Conservation (phyloP, 768 basidiomycete genomes). For the Paxillus rubicundulus region DNA sequence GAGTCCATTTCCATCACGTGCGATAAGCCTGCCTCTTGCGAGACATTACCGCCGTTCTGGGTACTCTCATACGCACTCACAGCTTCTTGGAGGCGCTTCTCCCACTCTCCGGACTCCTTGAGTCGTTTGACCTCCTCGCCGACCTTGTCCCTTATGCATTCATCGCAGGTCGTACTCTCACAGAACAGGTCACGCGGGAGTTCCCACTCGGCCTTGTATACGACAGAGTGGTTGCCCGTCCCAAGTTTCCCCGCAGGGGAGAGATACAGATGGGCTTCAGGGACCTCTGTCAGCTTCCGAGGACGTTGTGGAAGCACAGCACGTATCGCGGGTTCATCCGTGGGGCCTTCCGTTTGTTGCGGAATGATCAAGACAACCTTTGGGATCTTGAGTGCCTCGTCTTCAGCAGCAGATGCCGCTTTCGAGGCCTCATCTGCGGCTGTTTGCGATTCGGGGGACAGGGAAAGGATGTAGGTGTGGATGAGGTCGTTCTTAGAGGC, state of each 20-base stretch:
- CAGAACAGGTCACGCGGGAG: conserved; percentile 43
- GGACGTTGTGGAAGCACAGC: conserved; percentile 28
- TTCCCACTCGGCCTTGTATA: conserved; percentile 49
- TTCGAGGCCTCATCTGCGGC: conserved; percentile 7
- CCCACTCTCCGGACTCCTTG: conserved; percentile 16
- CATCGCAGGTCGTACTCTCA: conserved; percentile 34
- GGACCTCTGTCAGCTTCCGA: conserved; percentile 16
- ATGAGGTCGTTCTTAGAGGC: conserved; percentile 25
- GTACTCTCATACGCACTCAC: background rate
- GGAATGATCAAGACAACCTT: conserved; percentile 20
- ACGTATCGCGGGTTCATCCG: conserved; percentile 25
- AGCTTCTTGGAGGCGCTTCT: background rate
- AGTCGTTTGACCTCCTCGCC: conserved; percentile 10
- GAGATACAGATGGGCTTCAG: conserved; percentile 50
- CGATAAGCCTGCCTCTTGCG: too few species aligned
- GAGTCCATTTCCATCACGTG: background rate
- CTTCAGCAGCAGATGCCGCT: conserved; percentile 6
- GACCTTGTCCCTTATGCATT: conserved; percentile 39
- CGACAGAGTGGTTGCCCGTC: conserved; percentile 48
- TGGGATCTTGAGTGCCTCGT: background rate
- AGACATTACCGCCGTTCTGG: background rate
- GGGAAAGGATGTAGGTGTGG: conserved; percentile 29
- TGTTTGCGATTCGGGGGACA: conserved; percentile 7
- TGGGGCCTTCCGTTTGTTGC: conserved; percentile 22
- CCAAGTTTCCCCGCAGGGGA: conserved; percentile 37